Conservation (phyloP, 2,329 filamentous ascomycete species). For the Mollisiaceae sp. region DNA sequence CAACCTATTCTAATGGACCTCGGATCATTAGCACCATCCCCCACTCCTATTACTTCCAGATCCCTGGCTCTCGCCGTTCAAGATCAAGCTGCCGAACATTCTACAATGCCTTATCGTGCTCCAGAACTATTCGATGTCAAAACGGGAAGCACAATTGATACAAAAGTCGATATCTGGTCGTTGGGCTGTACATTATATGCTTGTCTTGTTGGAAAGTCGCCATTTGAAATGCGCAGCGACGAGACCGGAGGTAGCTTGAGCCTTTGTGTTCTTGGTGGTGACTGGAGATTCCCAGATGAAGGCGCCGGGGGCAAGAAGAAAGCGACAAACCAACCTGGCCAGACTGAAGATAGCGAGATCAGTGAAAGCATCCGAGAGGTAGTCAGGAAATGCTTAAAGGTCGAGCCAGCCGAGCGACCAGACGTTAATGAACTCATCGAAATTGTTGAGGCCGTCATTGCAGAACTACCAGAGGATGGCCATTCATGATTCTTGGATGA, state of each 20-base stretch:
- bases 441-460: constrained; percentile 76
- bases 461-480: constrained; percentile 67
- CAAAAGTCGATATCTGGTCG: constrained; percentile 98
- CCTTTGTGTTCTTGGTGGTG: constrained; percentile 89
- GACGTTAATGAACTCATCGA: constrained; percentile 83
- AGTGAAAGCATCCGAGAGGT: constrained; percentile 86
- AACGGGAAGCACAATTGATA: constrained; percentile 88
- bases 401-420: constrained; percentile 87
- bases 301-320: constrained; percentile 59
- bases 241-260: constrained; percentile 94
- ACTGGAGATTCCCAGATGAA: constrained; percentile 97
- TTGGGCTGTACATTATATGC: constrained; percentile 97
- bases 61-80: constrained; percentile 91
- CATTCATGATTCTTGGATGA: constrained; percentile 19
- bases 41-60: constrained; percentile 86
- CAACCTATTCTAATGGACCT: constrained; percentile 97
- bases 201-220: constrained; percentile 93
- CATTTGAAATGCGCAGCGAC: constrained; percentile 93
- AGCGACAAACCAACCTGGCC: constrained; percentile 41
- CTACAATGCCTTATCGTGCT: constrained; percentile 97
- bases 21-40: constrained; percentile 85
- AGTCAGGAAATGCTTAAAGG: constrained; percentile 81
- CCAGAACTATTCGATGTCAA: constrained; percentile 98
- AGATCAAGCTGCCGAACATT: constrained; percentile 93
- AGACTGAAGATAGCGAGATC: constrained; percentile 56